Evolutionary conservation across 2,329 filamentous ascomycete genomes (phyloP).

Genomic region (Clarireedia hainanense): DNA sequence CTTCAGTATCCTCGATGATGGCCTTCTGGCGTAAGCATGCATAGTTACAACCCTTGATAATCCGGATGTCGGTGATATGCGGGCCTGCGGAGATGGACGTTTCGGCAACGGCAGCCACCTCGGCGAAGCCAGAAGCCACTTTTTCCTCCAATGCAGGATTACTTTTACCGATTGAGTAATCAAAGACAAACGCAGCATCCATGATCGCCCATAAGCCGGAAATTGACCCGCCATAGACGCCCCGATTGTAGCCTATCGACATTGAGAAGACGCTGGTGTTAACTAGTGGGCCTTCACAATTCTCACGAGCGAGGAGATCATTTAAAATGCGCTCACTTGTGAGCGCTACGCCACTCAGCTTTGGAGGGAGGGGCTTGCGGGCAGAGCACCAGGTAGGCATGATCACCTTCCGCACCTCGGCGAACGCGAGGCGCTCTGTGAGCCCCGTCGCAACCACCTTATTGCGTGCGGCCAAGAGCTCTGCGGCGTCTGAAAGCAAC

Average conservation of each 20-base stretch:
- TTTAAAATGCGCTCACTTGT: not conserved
- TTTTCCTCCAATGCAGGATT: not conserved
- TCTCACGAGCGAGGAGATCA: not conserved
- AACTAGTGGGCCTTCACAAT: not conserved
- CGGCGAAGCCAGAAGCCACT: not conserved
- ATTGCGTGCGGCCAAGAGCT: not conserved
- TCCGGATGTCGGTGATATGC: not conserved
- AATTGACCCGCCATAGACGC: not conserved
- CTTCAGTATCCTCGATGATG: not conserved
- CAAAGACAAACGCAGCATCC: not conserved
- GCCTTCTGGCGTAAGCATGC: slow-evolving; percentile 1
- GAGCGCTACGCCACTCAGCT: not conserved
- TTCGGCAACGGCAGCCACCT: not conserved
- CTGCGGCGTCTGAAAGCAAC: not conserved
- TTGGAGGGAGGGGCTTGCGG: not conserved
- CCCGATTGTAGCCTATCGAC: not conserved
- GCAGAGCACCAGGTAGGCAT: not conserved
- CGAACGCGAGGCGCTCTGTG: not conserved
- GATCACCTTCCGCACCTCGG: not conserved
- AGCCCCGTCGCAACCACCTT: not conserved
- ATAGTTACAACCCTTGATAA: not conserved
- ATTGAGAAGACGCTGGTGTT: not conserved
- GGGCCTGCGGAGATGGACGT: not conserved
- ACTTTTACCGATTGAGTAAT: slow-evolving; percentile 2
- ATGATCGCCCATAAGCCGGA: not conserved